These are phyloP conservation scores for Metroxylon sagu DNA, from an alignment of 176 grass and related monocot genomes.

Conservation along the genomic window DNA sequence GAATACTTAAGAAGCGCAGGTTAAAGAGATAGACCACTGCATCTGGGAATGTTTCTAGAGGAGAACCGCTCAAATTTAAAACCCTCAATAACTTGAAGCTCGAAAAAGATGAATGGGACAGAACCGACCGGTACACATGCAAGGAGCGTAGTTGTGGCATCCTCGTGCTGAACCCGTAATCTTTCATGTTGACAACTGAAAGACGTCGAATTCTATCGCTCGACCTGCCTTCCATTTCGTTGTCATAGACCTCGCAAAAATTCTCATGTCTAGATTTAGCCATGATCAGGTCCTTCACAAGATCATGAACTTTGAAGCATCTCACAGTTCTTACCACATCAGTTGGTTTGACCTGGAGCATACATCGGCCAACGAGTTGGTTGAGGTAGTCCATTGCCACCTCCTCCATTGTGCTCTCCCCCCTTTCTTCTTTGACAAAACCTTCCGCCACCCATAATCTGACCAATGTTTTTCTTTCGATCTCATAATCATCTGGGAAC, in stretches of 20 bases:
- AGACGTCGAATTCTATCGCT: conserved; percentile 17
- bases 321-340: conserved; percentile 29
- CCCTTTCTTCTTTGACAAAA: conserved; percentile 22
- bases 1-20: conserved; percentile 29
- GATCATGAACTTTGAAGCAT: conserved; percentile 36
- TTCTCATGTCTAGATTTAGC: conserved; percentile 19
- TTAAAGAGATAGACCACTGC: conserved; percentile 17
- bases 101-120: background rate
- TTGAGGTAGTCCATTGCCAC: conserved; percentile 37
- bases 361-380: conserved; percentile 31
- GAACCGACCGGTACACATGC: background rate
- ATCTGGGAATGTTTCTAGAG: conserved; percentile 16
- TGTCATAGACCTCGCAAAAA: conserved; percentile 1
- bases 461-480: conserved; percentile 30
- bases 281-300: conserved; percentile 35
- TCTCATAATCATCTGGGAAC: conserved; percentile 37
- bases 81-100: conserved; percentile 21
- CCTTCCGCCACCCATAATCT: conserved; percentile 43
- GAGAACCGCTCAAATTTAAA: conserved; percentile 24
- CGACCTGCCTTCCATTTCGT: background rate
- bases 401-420: conserved; percentile 30
- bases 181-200: conserved; percentile 4
- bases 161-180: background rate
- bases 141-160: conserved; percentile 10
- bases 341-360: conserved; percentile 27